Percentiles rank a stretch among this genome's conserved stretches.
These are phyloP conservation scores for Neolentinus lepideus DNA, from an alignment of 1,284 basidiomycete species.

Conservation along the genomic window DNA sequence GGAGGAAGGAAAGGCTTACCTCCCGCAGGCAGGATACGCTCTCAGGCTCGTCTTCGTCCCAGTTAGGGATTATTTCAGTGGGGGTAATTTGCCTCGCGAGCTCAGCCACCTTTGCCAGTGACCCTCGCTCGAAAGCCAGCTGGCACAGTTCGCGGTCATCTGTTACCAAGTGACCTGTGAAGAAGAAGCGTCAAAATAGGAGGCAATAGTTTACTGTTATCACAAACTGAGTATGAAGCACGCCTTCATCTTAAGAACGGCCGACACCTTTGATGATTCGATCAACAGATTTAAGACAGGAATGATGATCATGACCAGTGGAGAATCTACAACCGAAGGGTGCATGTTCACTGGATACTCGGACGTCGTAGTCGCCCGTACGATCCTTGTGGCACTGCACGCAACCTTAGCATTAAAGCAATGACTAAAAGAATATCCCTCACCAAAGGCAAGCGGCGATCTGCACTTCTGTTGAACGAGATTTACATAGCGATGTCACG, in stretches of 20 bases:
- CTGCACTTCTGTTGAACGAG: constrained; percentile 50
- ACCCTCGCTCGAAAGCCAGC: constrained; percentile 57
- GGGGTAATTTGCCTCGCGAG: constrained; percentile 50
- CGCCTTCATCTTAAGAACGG: constrained; percentile 43
- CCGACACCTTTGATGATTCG: constrained; percentile 30
- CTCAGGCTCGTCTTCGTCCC: constrained; percentile 59
- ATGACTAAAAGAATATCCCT: constrained; percentile 4
- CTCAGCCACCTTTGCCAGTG: constrained; percentile 38
- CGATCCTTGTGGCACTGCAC: constrained; percentile 46
- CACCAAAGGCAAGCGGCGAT: constrained; percentile 65
- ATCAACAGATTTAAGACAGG: constrained; percentile 58
- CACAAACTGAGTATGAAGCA: constrained; percentile 66
- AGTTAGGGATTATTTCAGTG: constrained; percentile 27
- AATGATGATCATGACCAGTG: constrained; percentile 34
- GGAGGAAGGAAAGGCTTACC: constrained; percentile 27
- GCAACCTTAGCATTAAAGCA: neutral
- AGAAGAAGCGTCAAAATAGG: neutral
- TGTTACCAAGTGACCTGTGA: constrained; percentile 58
- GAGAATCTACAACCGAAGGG: constrained; percentile 26
- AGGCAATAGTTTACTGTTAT: neutral
- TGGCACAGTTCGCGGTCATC: constrained; percentile 65
- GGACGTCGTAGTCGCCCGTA: constrained; percentile 35
- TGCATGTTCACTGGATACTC: constrained; percentile 11
- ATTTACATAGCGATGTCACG: constrained; percentile 44
- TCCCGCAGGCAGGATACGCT: constrained; percentile 54